Conservation (phyloP, 345 rosid species). For the Atalantia buxifolia region DNA sequence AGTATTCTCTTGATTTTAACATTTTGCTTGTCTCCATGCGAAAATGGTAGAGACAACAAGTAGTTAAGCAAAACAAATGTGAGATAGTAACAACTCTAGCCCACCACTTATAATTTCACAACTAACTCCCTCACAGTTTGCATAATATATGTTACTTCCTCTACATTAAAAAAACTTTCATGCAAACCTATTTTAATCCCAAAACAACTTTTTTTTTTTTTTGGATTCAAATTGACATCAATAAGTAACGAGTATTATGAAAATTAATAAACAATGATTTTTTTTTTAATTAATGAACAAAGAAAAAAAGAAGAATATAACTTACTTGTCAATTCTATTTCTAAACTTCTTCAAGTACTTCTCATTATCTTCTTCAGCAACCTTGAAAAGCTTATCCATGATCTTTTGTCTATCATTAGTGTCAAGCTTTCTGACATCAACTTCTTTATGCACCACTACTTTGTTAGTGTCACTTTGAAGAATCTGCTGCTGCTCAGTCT, state of each 20-base stretch:
- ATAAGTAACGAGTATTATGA: too few relatives aligned
- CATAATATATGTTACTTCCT: too few relatives aligned
- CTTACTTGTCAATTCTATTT: conserved; percentile 70
- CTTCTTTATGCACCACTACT: conserved; percentile 36
- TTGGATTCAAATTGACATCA: too few relatives aligned
- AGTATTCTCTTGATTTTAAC: too few relatives aligned
- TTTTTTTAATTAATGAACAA: too few relatives aligned
- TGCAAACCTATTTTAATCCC: too few relatives aligned
- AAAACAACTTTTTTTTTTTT: too few relatives aligned
- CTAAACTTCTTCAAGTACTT: conserved; percentile 70
- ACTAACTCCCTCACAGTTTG: too few relatives aligned
- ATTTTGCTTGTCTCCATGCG: neutral
- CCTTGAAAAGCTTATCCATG: conserved; percentile 69
- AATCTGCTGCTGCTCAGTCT: conserved; percentile 29
- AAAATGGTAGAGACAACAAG: neutral
- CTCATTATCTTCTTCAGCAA: conserved; percentile 87
- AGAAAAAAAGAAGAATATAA: neutral
- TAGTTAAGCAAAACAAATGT: neutral
- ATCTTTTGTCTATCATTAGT: conserved; percentile 59
- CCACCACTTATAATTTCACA: too few relatives aligned
- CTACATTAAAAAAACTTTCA: too few relatives aligned
- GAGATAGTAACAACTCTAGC: neutral
- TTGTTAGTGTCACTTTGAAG: neutral
- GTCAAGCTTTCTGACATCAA: conserved; percentile 77
- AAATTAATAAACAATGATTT: too few relatives aligned